phyloP scores from a whole-genome alignment of 1,284 basidiomycete genomes.

The Abortiporus biennis region DNA sequence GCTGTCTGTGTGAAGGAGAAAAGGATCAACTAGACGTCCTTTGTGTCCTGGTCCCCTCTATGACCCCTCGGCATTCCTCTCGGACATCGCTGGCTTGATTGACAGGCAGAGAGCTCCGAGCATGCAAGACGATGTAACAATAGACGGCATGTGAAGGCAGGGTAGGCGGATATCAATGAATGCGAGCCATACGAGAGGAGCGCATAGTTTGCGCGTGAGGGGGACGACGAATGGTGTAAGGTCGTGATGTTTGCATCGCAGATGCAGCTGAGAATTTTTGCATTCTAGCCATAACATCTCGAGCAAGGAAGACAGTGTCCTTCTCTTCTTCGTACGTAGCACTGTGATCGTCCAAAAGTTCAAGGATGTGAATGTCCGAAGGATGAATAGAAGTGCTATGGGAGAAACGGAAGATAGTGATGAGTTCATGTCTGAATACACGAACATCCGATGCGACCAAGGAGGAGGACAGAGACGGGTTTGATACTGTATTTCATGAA shows the following conservation, averaged over 20 bases:
- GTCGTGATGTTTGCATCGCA: neutral
- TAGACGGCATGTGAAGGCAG: no score
- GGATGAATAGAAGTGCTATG: constrained; percentile 30
- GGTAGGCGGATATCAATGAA: neutral
- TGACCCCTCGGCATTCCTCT: no score
- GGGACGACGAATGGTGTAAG: neutral
- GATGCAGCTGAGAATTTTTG: constrained; percentile 21
- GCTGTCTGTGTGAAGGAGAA: no score
- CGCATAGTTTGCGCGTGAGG: neutral
- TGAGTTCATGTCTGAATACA: constrained; percentile 35
- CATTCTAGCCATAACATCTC: constrained; percentile 47
- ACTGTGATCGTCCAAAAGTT: constrained; percentile 41
- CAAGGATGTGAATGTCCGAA: constrained; percentile 46
- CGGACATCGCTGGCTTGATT: no score
- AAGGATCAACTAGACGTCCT: no score
- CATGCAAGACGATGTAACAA: no score
- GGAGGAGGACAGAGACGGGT: constrained; percentile 18
- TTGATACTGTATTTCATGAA: constrained; percentile 9
- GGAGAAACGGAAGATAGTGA: constrained; percentile 35
- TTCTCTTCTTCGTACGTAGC: constrained; percentile 56
- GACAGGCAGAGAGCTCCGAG: no score
- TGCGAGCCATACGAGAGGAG: neutral
- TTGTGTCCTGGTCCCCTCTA: no score
- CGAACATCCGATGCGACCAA: constrained; percentile 27
- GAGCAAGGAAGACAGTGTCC: constrained; percentile 57